These are phyloP conservation scores for Salix dunnii DNA, from an alignment of 345 rosid species.

Conservation along the genomic window DNA sequence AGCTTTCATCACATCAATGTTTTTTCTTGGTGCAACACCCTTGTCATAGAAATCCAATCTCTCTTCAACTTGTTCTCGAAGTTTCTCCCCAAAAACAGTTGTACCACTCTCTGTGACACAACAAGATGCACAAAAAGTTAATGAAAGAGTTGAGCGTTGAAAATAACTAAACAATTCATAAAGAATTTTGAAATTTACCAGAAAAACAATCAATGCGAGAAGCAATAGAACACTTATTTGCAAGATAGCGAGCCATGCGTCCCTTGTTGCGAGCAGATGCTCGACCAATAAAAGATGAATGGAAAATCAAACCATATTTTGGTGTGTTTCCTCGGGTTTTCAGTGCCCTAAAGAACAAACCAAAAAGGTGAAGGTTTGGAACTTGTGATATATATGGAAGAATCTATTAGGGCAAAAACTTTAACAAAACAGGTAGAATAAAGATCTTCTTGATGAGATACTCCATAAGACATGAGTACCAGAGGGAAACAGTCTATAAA, in stretches of 20 bases:
- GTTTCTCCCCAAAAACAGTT: slow-evolving; percentile 79
- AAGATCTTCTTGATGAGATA: neutral
- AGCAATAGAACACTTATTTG: slow-evolving; percentile 95
- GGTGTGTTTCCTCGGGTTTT: slow-evolving; percentile 98
- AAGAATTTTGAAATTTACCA: slow-evolving; percentile 36
- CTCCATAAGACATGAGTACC: neutral
- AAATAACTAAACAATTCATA: neutral
- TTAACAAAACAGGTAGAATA: neutral
- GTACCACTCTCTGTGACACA: slow-evolving; percentile 47
- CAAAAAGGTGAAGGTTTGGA: neutral
- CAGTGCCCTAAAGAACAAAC: slow-evolving; percentile 53
- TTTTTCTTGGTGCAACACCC: slow-evolving; percentile 93
- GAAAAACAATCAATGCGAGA: slow-evolving; percentile 90
- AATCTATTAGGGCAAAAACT: neutral
- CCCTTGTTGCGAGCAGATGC: slow-evolving; percentile 92
- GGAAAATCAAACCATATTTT: slow-evolving; percentile 89
- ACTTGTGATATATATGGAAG: neutral
- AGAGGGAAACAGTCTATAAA: neutral
- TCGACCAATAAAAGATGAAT: slow-evolving; percentile 87
- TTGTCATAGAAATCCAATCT: slow-evolving; percentile 86
- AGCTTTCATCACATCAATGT: slow-evolving; percentile 88
- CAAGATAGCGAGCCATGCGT: slow-evolving; percentile 91
- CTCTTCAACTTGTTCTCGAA: slow-evolving; percentile 93
- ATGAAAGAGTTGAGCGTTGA: neutral
- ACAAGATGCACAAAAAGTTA: neutral